phyloP scores from a whole-genome alignment of 2,329 filamentous ascomycete genomes.

The Aspergillus neoniger region DNA sequence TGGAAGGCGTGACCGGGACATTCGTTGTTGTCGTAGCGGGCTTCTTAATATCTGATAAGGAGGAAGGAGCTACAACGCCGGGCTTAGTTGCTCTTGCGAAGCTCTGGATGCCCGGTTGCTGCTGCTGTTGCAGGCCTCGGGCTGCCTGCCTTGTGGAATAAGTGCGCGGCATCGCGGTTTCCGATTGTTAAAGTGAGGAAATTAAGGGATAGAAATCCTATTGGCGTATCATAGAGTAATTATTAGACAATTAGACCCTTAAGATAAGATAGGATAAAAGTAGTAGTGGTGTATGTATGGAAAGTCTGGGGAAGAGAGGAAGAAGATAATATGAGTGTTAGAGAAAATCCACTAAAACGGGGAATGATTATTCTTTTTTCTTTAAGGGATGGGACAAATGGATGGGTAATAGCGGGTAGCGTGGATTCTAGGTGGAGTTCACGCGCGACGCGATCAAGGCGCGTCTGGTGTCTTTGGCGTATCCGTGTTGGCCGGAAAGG shows the following conservation, averaged over 20 bases:
- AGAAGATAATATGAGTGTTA: not conserved
- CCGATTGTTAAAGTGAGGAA: constrained; percentile 14
- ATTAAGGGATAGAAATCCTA: constrained; percentile 11
- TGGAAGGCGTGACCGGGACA: constrained; percentile 39
- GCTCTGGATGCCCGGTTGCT: constrained; percentile 45
- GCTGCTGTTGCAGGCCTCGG: constrained; percentile 14
- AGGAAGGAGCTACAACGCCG: constrained; percentile 21
- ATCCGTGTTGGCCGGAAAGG: constrained; percentile 13
- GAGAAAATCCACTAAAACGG: not conserved
- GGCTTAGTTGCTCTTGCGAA: constrained; percentile 51
- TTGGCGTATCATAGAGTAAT: constrained; percentile 12
- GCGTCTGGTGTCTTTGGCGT: constrained; percentile 16
- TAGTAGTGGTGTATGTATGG: not conserved
- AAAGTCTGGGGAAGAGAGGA: not conserved
- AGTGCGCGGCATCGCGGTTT: constrained; percentile 35
- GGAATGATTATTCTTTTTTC: constrained; percentile 11
- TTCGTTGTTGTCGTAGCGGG: constrained; percentile 20
- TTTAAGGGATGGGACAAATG: not conserved
- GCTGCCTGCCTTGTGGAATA: constrained; percentile 31
- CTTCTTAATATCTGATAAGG: constrained; percentile 34
- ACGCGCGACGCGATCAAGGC: constrained; percentile 22
- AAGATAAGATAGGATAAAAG: not conserved
- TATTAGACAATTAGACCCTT: not conserved
- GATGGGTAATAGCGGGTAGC: constrained; percentile 4
- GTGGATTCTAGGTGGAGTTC: constrained; percentile 8